Percentiles rank a stretch among this genome's conserved stretches.
These are phyloP conservation scores for Rhynchosporium agropyri DNA, from an alignment of 2,329 filamentous ascomycete species.

Conservation along the genomic window DNA sequence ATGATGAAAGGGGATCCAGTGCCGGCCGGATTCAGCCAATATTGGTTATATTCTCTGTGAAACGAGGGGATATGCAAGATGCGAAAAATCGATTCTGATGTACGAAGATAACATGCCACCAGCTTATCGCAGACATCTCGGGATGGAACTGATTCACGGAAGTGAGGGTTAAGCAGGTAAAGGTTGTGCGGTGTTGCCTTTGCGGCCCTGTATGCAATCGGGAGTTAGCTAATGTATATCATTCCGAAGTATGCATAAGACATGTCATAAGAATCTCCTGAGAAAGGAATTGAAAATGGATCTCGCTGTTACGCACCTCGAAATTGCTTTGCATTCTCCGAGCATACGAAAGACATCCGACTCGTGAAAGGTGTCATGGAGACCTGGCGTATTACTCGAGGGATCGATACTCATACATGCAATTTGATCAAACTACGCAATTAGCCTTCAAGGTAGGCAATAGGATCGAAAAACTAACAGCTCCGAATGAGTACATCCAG, in stretches of 20 bases:
- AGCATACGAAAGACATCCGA: conserved; percentile 21
- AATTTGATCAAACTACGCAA: conserved; percentile 27
- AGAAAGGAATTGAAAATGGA: no score
- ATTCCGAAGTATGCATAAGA: no score
- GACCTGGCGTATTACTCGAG: conserved; percentile 12
- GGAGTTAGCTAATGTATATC: no score
- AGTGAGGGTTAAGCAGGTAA: conserved; percentile 24
- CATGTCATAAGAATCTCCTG: no score
- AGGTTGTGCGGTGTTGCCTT: conserved; percentile 30
- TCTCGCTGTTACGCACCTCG: background rate
- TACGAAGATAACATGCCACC: conserved; percentile 47
- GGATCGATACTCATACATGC: conserved; percentile 23
- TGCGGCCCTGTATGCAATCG: conserved; percentile 12
- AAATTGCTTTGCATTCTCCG: conserved; percentile 32
- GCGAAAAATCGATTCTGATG: conserved; percentile 48
- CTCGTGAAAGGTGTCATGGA: background rate
- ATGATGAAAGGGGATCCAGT: conserved; percentile 27
- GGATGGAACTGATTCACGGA: conserved; percentile 30
- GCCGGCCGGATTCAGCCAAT: conserved; percentile 44
- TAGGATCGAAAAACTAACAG: conserved; percentile 26
- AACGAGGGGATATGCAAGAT: conserved; percentile 53
- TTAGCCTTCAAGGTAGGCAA: background rate
- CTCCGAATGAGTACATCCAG: conserved; percentile 36
- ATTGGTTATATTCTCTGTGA: conserved; percentile 46
- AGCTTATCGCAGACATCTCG: conserved; percentile 42